Percentiles rank a stretch among this genome's conserved stretches.
phyloP scores from a whole-genome alignment of 2,329 filamentous ascomycete species.

The Verticillium klebahnii region DNA sequence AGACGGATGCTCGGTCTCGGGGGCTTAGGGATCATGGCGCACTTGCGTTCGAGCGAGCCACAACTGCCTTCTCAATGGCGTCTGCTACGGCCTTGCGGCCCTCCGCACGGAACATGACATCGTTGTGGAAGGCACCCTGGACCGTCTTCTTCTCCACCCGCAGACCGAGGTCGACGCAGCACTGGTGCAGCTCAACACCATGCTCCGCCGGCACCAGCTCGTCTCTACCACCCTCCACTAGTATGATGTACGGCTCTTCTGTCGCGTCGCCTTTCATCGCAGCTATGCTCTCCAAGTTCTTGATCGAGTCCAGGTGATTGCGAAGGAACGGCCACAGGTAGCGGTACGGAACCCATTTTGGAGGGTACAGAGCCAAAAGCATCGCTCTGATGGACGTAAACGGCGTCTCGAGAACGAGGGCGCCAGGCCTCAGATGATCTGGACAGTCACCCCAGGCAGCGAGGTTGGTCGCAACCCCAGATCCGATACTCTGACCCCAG shows the following conservation, averaged over 20 bases:
- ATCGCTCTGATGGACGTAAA: constrained; percentile 68
- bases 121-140: constrained; percentile 50
- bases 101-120: constrained; percentile 42
- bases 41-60: constrained; percentile 1
- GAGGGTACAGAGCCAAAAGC: constrained; percentile 68
- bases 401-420: constrained; percentile 69
- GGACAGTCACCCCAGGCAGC: constrained; percentile 33
- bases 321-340: constrained; percentile 71
- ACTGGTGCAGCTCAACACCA: constrained; percentile 37
- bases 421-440: constrained; percentile 32
- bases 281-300: constrained; percentile 42
- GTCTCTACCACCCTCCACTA: constrained; percentile 53
- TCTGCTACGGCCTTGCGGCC: constrained; percentile 40
- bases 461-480: constrained; percentile 63
- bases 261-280: constrained; percentile 19
- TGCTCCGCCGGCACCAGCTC: constrained; percentile 54
- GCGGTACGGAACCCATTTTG: constrained; percentile 74
- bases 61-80: constrained; percentile 29
- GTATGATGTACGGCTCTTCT: constrained; percentile 15
- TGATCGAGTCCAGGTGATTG: constrained; percentile 54
- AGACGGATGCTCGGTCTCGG: not conserved
- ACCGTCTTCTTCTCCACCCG: constrained; percentile 39
- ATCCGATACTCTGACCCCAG: constrained; percentile 76
- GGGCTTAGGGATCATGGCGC: not conserved
- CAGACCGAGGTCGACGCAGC: constrained; percentile 43